These are phyloP conservation scores for Lentinula lateritia DNA, from an alignment of 768 basidiomycete genomes.

Conservation along the genomic window DNA sequence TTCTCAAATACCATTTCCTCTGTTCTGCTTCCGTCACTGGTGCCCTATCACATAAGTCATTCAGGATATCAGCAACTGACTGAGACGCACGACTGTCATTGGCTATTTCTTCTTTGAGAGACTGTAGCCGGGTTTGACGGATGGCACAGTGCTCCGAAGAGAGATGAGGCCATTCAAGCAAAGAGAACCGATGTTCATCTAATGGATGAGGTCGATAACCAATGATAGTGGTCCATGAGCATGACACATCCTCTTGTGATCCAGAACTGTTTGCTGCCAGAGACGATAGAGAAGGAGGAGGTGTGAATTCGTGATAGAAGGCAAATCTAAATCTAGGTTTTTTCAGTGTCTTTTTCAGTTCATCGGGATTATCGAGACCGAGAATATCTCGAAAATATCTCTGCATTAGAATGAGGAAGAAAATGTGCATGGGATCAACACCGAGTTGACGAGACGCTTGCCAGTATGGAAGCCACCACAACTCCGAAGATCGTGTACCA, in stretches of 20 bases:
- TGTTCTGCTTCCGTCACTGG: neutral
- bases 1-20: neutral
- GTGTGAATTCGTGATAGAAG: neutral
- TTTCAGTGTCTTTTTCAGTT: neutral
- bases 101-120: neutral
- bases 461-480: constrained; percentile 30
- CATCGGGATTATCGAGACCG: neutral
- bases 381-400: neutral
- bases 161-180: neutral
- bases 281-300: neutral
- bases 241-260: neutral
- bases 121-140: neutral
- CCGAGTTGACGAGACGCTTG: constrained; percentile 23
- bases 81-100: neutral
- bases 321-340: neutral
- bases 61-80: neutral
- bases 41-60: neutral
- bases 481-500: constrained; percentile 21
- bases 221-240: neutral
- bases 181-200: neutral
- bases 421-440: constrained; percentile 31
- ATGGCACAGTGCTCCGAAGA: neutral
- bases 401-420: neutral
- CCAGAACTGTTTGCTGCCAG: neutral
- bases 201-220: neutral